These are phyloP conservation scores for Carex myosuroides DNA, from an alignment of 176 grass and related monocot genomes.

Conservation along the genomic window DNA sequence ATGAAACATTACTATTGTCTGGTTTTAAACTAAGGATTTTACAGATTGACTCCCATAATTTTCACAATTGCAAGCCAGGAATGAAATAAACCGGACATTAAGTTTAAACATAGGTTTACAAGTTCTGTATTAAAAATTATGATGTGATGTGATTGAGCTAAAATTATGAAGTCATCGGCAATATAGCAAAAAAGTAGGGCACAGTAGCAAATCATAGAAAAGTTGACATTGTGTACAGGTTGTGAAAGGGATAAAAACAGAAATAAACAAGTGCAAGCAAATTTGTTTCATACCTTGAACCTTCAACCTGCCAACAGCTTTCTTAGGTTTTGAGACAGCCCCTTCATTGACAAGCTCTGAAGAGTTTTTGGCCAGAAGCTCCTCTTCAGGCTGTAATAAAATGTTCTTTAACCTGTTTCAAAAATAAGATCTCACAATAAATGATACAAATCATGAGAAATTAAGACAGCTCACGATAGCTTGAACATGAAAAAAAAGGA, in stretches of 20 bases:
- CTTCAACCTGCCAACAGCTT: conserved; percentile 94
- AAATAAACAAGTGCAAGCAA: background rate
- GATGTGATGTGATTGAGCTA: background rate
- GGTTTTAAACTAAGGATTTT: background rate
- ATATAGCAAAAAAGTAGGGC: background rate
- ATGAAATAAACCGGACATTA: background rate
- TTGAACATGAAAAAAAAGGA: background rate
- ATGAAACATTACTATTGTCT: conserved; percentile 17
- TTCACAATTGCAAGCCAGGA: background rate
- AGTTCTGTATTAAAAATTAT: background rate
- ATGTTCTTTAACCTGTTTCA: conserved; percentile 68
- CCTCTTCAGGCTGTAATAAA: conserved; percentile 90
- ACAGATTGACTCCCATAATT: background rate
- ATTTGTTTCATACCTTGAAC: conserved; percentile 63
- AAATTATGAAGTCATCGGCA: background rate
- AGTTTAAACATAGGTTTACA: background rate
- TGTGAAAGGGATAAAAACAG: background rate
- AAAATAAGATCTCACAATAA: background rate
- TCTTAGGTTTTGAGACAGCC: conserved; percentile 76
- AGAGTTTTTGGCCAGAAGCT: conserved; percentile 66
- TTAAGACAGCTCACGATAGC: background rate
- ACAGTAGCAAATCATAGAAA: background rate
- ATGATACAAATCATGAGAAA: background rate
- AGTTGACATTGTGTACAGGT: background rate
- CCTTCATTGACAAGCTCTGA: conserved; percentile 80